Conservation (phyloP, 2,329 filamentous ascomycete species). For the Curvularia sp. region DNA sequence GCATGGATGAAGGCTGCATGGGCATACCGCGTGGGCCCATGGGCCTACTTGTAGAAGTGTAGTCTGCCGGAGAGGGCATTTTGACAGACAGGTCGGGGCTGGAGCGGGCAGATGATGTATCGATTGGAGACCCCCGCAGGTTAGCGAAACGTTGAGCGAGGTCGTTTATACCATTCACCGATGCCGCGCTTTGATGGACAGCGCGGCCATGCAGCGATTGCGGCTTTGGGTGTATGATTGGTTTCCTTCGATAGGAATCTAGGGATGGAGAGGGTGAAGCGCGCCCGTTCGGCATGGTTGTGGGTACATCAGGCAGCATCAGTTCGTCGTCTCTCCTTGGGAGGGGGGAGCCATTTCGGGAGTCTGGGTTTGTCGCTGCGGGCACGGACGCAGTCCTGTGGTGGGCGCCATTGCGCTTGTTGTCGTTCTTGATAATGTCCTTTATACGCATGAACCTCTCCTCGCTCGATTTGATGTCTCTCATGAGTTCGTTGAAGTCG, state of each 20-base stretch:
- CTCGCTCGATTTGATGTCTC: conserved; percentile 47
- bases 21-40: conserved; percentile 64
- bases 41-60: conserved; percentile 41
- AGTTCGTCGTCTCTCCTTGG: conserved; percentile 40
- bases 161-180: conserved; percentile 35
- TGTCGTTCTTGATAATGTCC: conserved; percentile 55
- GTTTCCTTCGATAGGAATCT: conserved; percentile 40
- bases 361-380: conserved; percentile 19
- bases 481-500: conserved; percentile 50
- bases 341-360: conserved; percentile 25
- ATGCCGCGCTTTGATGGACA: conserved; percentile 50
- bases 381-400: conserved; percentile 28
- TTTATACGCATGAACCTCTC: conserved; percentile 58
- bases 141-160: conserved; percentile 51
- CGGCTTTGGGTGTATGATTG: conserved; percentile 70
- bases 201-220: conserved; percentile 69
- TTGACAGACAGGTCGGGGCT: conserved; percentile 45
- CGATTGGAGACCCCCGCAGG: conserved; percentile 35
- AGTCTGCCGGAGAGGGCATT: conserved; percentile 54
- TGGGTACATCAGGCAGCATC: conserved; percentile 46
- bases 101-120: conserved; percentile 31
- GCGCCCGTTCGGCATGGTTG: conserved; percentile 26
- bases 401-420: conserved; percentile 61
- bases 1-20: conserved; percentile 31
- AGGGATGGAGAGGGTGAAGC: conserved; percentile 26